Base-by-base conservation (phyloP, 2,329 filamentous ascomycete species). In the Pyrenophora seminiperda region DNA sequence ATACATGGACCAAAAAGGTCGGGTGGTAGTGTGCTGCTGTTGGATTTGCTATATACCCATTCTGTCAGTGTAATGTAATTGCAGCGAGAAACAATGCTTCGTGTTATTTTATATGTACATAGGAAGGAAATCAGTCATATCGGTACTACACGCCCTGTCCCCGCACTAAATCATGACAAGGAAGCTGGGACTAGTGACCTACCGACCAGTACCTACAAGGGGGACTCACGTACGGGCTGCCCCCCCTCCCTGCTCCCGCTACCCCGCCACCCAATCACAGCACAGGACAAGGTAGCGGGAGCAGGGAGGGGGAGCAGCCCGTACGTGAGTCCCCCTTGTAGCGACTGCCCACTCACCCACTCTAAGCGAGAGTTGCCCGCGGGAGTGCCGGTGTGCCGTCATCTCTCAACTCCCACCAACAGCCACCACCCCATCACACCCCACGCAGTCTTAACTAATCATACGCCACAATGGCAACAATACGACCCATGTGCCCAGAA, bases 401-500 rank as follows among this genome's bases (percentile, higher is more conserved):
- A 29, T 32, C 49, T 19, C 39, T 31, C 24, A 36, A 24, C 29
- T 38, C 24, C 40, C 37, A 41, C 19, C 41, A 31, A 13, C 37
- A 37, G 36, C 22, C 48, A 31, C 37, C 30, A 41, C 38, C 32
- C 18, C 37, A 45, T 27, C 17, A 53, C 27, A 41, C 32, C 24
- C 18, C 27, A 14, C 14, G 27, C 14, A 22, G 31, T 41, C 32
- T 33, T 38, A 13, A 14, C 29, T 4, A 7, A 14, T 4, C n/a
- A 15, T 13, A 30, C 30, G 34, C 3, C 17, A 56, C 18, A 18
- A 95, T 95, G 91, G 87, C 88, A 47, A 89, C 88, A 46, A 89
- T 97, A 68, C 88, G 92, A 43, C 86, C 89, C 62, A 96, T 97
- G 70, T 61, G 58, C 15, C 58, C 61, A 7, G 53, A 58, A 4